Base-by-base conservation (phyloP, 768 basidiomycete genomes). In the Tubosaeta sp. region DNA sequence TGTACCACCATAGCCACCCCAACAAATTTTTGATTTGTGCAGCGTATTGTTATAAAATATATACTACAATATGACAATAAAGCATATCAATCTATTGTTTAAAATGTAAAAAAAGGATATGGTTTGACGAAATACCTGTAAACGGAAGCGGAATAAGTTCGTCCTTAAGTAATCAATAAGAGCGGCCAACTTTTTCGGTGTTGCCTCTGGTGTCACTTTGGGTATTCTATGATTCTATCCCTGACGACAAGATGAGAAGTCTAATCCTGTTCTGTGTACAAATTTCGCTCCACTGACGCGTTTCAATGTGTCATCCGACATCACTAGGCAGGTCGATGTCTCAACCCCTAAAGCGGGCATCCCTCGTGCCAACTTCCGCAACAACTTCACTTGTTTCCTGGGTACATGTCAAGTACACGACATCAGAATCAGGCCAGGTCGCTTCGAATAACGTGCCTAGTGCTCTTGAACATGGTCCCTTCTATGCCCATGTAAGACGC, bases 201-300 rank as follows among this genome's bases (percentile, higher is more conserved):
- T 22, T 22, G 22, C 22, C 22, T 22, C 22, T 22, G 22, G 22
- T 22, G 22, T 58, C 43, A 34, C 13, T 38, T 11, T 58, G 38
- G 50, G 31, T 3, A 14, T 4, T 10, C 8, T 32, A 32, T 41
- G 26, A 22, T 5, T 25, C 22, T 2, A n/a, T 14, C 22, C 22
- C 22, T 22, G n/a, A 45, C 13, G 25, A 43, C 26, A 38, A 9
- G 22, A 38, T 14, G 2, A 37, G 50, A 32, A 43, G 22, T 22
- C 22, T 22, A 22, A 22, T 12, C 54, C 55, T 3, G 52, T 48
- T 4, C 55, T 64, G 13, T 63, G 58, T 41, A 56, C 54, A 16
- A 64, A 66, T 27, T 58, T 64, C 14, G 58, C 54, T 27, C 58
- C 54, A 0, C 34, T 65, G 38, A 53, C 55, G n/a, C 58, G 54